Evolutionary conservation across 192 early-diverging fungal genomes (phyloP).

Genomic region (Backusella circina): DNA sequence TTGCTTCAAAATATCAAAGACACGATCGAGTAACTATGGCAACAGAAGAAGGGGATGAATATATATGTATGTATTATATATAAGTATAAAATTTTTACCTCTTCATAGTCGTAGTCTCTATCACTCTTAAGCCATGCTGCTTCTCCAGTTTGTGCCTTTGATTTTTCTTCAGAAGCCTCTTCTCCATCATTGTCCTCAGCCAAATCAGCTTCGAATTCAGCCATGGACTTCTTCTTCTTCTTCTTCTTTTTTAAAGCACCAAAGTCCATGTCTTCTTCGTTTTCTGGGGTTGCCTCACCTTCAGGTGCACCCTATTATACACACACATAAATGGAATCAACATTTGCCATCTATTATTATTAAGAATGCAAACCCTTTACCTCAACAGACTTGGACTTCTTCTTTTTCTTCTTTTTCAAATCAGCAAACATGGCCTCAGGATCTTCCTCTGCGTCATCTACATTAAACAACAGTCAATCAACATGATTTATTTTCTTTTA

Average conservation of each 20-base stretch:
- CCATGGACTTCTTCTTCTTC: conserved; percentile 79
- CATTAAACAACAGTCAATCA: background rate
- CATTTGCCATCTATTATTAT: background rate
- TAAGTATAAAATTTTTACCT: conserved; percentile 47
- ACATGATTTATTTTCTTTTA: background rate
- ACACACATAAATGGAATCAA: background rate
- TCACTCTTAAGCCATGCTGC: conserved; percentile 88
- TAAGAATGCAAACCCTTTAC: background rate
- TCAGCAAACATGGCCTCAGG: conserved; percentile 70
- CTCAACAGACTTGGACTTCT: conserved; percentile 41
- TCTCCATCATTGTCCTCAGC: conserved; percentile 51
- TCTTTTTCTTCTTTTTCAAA: conserved; percentile 90
- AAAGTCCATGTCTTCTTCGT: conserved; percentile 54
- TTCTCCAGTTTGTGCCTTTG: conserved; percentile 30
- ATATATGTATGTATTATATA: background rate
- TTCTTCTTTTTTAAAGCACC: conserved; percentile 75
- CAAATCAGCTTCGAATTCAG: conserved; percentile 81
- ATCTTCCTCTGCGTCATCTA: conserved; percentile 46
- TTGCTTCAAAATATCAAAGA: conserved; percentile 86
- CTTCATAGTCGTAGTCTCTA: conserved; percentile 92
- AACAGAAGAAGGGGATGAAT: background rate
- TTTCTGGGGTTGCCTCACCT: conserved; percentile 41
- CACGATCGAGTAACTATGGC: conserved; percentile 75
- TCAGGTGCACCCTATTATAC: conserved; percentile 37
- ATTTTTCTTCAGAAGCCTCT: conserved; percentile 44